A percentile compares a stretch with the other conserved stretches of the same genome.
These are phyloP conservation scores for Cystofilobasidium capitatum DNA, from an alignment of 768 basidiomycete species.

Conservation along the genomic window DNA sequence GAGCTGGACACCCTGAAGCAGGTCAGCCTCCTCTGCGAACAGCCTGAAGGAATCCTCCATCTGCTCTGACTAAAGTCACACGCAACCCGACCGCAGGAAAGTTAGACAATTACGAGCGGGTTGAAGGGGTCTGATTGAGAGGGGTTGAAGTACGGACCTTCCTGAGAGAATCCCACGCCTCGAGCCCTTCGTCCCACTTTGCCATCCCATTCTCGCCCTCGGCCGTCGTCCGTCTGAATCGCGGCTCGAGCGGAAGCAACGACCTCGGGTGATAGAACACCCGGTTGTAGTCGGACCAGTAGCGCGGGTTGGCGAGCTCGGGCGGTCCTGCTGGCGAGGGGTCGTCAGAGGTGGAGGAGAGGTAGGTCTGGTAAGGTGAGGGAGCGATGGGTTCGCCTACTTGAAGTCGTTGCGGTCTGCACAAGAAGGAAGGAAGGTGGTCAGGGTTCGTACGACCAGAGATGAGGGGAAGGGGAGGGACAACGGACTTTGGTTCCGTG, in stretches of 20 bases:
- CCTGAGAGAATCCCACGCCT: constrained; percentile 10
- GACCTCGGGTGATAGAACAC: constrained; percentile 58
- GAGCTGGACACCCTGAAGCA: constrained; percentile 66
- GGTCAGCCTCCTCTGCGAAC: constrained; percentile 66
- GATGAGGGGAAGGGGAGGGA: not conserved
- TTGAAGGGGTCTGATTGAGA: too few species aligned
- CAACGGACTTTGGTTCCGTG: not conserved
- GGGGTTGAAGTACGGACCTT: not conserved
- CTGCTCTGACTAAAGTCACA: not conserved
- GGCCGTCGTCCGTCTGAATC: constrained; percentile 47
- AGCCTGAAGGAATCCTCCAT: constrained; percentile 59
- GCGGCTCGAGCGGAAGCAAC: constrained; percentile 55
- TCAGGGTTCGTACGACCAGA: not conserved
- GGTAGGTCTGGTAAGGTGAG: constrained; percentile 22
- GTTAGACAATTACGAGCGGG: too few species aligned
- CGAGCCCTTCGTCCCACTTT: constrained; percentile 11
- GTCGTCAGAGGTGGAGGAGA: not conserved
- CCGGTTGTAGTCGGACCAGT: constrained; percentile 62
- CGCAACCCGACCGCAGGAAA: too few species aligned
- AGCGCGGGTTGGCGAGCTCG: constrained; percentile 31
- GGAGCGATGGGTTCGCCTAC: not conserved
- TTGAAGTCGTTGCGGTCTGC: constrained; percentile 16
- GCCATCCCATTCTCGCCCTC: constrained; percentile 42
- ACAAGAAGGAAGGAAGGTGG: not conserved
- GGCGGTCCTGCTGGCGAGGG: not conserved